Conservation (phyloP, 2,329 filamentous ascomycete genomes). For the Phialophora expanda region DNA sequence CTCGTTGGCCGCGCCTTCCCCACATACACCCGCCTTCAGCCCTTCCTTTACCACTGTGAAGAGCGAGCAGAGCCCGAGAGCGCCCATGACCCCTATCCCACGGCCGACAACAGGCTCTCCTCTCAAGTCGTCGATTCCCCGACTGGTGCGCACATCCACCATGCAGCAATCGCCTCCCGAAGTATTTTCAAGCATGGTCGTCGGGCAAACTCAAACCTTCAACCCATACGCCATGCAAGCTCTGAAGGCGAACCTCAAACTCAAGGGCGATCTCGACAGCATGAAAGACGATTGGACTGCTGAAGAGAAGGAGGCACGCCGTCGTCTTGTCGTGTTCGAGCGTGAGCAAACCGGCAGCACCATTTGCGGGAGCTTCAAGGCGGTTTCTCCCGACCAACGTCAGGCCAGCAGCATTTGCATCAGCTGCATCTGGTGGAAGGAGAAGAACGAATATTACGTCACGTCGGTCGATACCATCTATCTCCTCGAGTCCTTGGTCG, state of each 20-base stretch:
- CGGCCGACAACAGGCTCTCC: conserved; percentile 53
- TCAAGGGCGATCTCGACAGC: conserved; percentile 79
- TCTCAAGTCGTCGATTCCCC: conserved; percentile 57
- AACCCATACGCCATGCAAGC: conserved; percentile 83
- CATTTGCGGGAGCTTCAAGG: conserved; percentile 77
- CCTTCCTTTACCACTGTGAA: conserved; percentile 55
- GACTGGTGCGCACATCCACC: conserved; percentile 70
- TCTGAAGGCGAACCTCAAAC: conserved; percentile 78
- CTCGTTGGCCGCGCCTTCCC: conserved; percentile 55
- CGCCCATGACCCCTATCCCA: conserved; percentile 48
- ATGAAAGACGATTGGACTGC: conserved; percentile 85
- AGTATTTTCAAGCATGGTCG: conserved; percentile 51
- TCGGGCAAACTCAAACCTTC: conserved; percentile 56
- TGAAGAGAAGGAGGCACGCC: conserved; percentile 78
- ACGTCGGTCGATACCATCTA: conserved; percentile 97
- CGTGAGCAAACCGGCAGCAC: conserved; percentile 81
- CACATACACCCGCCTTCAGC: conserved; percentile 55
- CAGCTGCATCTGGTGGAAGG: conserved; percentile 96
- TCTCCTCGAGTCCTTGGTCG: conserved; percentile 89
- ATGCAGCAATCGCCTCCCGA: conserved; percentile 61
- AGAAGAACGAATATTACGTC: conserved; percentile 87
- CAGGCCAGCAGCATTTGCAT: conserved; percentile 87
- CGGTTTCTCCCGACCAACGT: conserved; percentile 78
- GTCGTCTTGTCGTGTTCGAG: conserved; percentile 86
- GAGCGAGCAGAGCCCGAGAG: conserved; percentile 51